Evolutionary conservation across 2,329 filamentous ascomycete genomes (phyloP), one percentile per base, ranked within the genome.

Genomic region (Akanthomyces muscarius): DNA sequence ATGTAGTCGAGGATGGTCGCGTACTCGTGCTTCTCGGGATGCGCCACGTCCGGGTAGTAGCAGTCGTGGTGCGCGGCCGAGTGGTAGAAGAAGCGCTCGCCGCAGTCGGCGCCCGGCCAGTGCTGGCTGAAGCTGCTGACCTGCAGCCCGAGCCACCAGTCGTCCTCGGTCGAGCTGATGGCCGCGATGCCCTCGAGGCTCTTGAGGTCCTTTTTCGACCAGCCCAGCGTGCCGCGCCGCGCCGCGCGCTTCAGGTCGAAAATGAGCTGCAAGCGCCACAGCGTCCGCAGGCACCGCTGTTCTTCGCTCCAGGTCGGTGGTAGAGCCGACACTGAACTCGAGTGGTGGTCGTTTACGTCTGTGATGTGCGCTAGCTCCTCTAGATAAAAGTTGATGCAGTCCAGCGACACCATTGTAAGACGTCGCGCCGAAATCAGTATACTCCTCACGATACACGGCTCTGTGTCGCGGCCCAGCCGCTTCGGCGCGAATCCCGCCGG

Each of bases 51-150:
- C 38, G 58, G 58, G 41, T 61, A 53, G 38, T 61, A 53, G 48
- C 58, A 61, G 48, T 61, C 58, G 58, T 61, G 58, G 58, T 61
- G 58, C 25, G 58, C 58, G 48, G 58, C 58, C 16, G 58, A 16
- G 48, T 61, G 58, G 58, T 53, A 61, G 48, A 61, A 61, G 58
- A 61, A 61, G 48, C 58, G 58, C 48, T 61, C 58, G 36, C 58
- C 58, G 25, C 48, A 51, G 38, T 41, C 38, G 25, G 33, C 57
- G 47, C 30, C 30, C n/a, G 58, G 58, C 58, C 58, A 61, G 58
- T 61, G 58, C 58, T 61, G 58, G 58, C 58, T 61, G 58, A 61
- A 61, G n/a, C 58, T 23, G 58, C 58, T 61, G 10, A 61, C 58
- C 41, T 61, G 58, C 58, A 61, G 38, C 21, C 50, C 58, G 18